These are phyloP conservation scores for Nephromyces sp. DNA, from an alignment of 169 alveolate species.

Conservation along the genomic window DNA sequence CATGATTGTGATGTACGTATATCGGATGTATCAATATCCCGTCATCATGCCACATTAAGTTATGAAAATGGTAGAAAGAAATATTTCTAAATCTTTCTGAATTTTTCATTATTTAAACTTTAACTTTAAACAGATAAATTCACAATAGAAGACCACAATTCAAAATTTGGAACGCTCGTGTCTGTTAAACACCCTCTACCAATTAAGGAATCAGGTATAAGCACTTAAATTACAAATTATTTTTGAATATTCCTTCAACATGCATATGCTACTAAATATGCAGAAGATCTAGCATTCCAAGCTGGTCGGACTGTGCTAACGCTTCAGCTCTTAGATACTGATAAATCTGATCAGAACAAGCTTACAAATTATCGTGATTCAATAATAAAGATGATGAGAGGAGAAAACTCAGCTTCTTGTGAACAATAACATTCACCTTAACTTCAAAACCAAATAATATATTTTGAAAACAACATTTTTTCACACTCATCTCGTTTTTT, in stretches of 20 bases:
- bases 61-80: conserved; percentile 62
- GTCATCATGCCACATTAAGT: conserved; percentile 87
- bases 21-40: conserved; percentile 92
- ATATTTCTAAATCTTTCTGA: not conserved
- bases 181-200: conserved; percentile 64
- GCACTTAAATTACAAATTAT: no score
- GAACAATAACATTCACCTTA: no score
- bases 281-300: not conserved
- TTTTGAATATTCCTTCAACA: no score
- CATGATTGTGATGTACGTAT: conserved; percentile 94
- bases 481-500: no score
- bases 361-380: no score
- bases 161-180: conserved; percentile 97
- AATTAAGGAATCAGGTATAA: conserved; percentile 24
- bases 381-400: no score
- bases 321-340: no score
- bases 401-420: no score
- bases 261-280: no score
- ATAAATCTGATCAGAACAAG: no score
- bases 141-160: conserved; percentile 85
- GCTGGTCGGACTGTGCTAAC: not conserved
- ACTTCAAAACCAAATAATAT: no score
- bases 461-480: no score
- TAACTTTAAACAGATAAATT: conserved; percentile 54
- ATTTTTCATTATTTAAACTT: not conserved